Evolutionary conservation across 495 filamentous ascomycete genomes (phyloP).

Genomic region (Jackrogersella multiformis): DNA sequence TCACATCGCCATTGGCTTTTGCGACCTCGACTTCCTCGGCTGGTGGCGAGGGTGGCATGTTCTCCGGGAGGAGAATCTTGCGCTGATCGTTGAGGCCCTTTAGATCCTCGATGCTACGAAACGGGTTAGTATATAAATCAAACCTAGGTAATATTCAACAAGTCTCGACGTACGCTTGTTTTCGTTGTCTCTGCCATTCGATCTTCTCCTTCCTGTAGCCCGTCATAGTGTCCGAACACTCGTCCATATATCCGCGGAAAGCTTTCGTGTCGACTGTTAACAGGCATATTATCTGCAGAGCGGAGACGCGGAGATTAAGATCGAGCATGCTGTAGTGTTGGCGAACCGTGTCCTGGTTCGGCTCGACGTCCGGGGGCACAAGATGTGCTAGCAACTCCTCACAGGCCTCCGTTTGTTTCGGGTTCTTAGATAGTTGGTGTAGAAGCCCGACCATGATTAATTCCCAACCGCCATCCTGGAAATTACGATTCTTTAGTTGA

Average conservation of each 20-base stretch:
- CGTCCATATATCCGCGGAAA: conserved; percentile 86
- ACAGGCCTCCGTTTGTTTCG: conserved; percentile 73
- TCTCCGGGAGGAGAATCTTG: conserved; percentile 83
- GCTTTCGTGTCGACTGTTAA: conserved; percentile 86
- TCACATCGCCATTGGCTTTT: conserved; percentile 64
- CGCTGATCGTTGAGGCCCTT: conserved; percentile 83
- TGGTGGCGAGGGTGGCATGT: conserved; percentile 73
- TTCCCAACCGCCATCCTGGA: conserved; percentile 91
- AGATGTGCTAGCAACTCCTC: conserved; percentile 82
- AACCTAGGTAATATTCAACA: not conserved
- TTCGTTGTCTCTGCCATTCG: conserved; percentile 84
- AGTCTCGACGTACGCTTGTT: conserved; percentile 74
- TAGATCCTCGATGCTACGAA: conserved; percentile 78
- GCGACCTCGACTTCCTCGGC: conserved; percentile 49
- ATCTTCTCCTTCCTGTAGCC: conserved; percentile 94
- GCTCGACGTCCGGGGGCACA: conserved; percentile 76
- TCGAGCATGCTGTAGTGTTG: conserved; percentile 77
- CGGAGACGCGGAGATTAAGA: conserved; percentile 81
- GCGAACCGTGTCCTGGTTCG: conserved; percentile 75
- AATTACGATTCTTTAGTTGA: conserved; percentile 81
- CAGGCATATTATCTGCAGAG: conserved; percentile 86
- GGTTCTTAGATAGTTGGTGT: conserved; percentile 80
- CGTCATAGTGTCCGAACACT: conserved; percentile 92
- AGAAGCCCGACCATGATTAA: conserved; percentile 87
- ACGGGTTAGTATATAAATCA: conserved; percentile 34